A percentile compares a stretch with the other conserved stretches of the same genome.
These are phyloP conservation scores for Leishmania tarentolae DNA, from an alignment of 208 protist species.

Conservation along the genomic window DNA sequence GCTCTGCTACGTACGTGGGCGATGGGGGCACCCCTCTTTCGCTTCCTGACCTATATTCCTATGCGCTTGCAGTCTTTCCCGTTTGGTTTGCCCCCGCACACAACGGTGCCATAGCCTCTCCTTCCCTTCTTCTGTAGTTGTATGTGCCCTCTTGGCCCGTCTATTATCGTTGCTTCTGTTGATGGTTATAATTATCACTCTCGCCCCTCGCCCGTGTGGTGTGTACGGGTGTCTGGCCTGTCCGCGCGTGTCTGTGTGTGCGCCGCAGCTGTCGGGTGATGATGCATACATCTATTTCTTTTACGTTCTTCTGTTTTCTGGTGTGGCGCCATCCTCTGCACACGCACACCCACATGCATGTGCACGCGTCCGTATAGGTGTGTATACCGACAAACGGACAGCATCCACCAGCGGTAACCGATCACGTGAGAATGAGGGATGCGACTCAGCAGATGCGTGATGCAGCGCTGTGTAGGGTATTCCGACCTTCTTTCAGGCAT, in stretches of 20 bases:
- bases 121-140: neutral
- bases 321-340: neutral
- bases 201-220: neutral
- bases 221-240: too few relatives aligned
- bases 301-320: neutral
- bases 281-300: conserved; percentile 1
- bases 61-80: too few relatives aligned
- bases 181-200: neutral
- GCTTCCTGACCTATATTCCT: too few relatives aligned
- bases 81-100: too few relatives aligned
- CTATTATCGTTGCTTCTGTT: too few relatives aligned
- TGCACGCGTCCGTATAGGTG: neutral
- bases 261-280: neutral
- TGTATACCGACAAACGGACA: neutral
- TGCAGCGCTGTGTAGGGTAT: too few relatives aligned
- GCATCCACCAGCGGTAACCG: too few relatives aligned
- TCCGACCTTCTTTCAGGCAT: too few relatives aligned
- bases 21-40: too few relatives aligned
- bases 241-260: neutral
- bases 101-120: neutral
- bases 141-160: neutral
- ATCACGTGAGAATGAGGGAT: neutral
- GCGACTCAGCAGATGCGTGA: too few relatives aligned
- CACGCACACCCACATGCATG: neutral
- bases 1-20: neutral